phyloP scores from a whole-genome alignment of 2,329 filamentous ascomycete species.

The Orbilia brochopaga region DNA sequence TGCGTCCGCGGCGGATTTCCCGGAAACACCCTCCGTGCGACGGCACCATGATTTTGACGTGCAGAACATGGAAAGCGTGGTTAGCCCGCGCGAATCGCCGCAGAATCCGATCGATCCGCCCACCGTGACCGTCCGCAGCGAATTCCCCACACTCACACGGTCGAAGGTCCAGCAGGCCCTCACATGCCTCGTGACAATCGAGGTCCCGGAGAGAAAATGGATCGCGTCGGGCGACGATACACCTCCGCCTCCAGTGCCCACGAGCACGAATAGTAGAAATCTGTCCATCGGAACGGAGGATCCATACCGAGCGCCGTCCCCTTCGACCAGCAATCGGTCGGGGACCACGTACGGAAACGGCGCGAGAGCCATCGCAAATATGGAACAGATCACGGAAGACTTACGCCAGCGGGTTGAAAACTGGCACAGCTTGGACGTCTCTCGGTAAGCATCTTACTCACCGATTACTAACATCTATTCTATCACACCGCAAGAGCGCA shows the following conservation, averaged over 20 bases:
- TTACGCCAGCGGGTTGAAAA: conserved; percentile 90
- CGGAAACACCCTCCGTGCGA: conserved; percentile 52
- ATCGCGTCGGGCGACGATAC: conserved; percentile 75
- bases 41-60: conserved; percentile 91
- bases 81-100: conserved; percentile 71
- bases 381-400: conserved; percentile 85
- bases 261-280: conserved; percentile 22
- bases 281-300: conserved; percentile 63
- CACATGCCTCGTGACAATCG: conserved; percentile 90
- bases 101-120: conserved; percentile 88
- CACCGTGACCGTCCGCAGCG: conserved; percentile 90
- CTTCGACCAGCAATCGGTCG: conserved; percentile 60
- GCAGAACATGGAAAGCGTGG: conserved; percentile 90
- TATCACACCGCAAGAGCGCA: not conserved
- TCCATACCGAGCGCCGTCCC: conserved; percentile 67
- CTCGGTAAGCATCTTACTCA: conserved; percentile 63
- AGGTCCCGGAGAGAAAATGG: conserved; percentile 93
- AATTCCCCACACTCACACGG: conserved; percentile 91
- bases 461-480: conserved; percentile 54
- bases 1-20: conserved; percentile 74
- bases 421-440: conserved; percentile 95
- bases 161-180: conserved; percentile 93
- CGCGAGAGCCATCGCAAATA: conserved; percentile 55
- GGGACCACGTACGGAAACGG: conserved; percentile 43
- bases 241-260: conserved; percentile 63